Evolutionary conservation across 2,329 filamentous ascomycete genomes (phyloP), one percentile per base, ranked within the genome.

Genomic region (Didymella keratinophila): DNA sequence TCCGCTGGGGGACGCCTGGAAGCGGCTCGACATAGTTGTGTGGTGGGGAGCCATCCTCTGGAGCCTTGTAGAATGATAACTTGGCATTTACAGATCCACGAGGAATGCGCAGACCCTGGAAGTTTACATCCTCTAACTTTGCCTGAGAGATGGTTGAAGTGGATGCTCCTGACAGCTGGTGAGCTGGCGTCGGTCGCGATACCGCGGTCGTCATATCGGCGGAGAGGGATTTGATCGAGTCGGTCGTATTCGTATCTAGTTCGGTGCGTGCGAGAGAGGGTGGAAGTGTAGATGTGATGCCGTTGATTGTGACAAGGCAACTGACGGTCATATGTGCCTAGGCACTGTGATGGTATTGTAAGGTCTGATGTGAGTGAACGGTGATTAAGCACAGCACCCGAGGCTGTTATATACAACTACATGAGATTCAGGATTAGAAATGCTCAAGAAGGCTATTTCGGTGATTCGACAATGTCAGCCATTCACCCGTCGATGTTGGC

Each of bases 1-100:
- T 96, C 63, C 83, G 83, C 69, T 86, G 83, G 0, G 87, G 86
- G 25, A 83, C 71, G 57, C 87, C 89, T 0, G 89, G 86, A 0
- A 86, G 86, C 9, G 79, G 74, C 63, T 91, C 87, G 68, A 92
- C 88, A 74, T 87, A 87, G 55, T 72, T 71, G 59, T 72, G 59
- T 25, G 71, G 70, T 37, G 69, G 66, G 2, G 70, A 58, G n/a
- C 70, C 68, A 36, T 71, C 69, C 39, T 68, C 67, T 1, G 70
- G 68, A 4, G 67, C 61, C 44, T 69, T 65, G 48, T 72, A 73
- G 54, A 72, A 73, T n/a, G 71, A 72, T 0, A 73, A 60, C 0
- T 62, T 47, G n/a, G 70, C 69, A 2, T 55, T 69, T 0, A 71
- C 69, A 20, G 70, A 59, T 20, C 71, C 71, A 14, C 71, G 68